Evolutionary conservation across 2,329 filamentous ascomycete species (phyloP).

Genomic region (Plenodomus lindquistii): DNA sequence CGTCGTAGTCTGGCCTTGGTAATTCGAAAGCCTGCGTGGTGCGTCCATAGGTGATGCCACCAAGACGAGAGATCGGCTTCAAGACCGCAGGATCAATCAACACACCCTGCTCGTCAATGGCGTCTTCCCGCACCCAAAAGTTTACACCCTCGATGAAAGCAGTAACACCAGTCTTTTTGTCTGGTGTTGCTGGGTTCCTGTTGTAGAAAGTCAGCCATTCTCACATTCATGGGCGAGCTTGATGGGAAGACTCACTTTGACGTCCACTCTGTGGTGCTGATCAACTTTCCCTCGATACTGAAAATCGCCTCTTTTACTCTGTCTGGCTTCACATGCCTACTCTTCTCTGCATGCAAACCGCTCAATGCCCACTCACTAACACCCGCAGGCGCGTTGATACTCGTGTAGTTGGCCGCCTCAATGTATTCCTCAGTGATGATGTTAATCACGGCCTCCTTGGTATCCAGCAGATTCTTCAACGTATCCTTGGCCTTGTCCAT

Average conservation of each 20-base stretch:
- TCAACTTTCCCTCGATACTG: slow-evolving; percentile 77
- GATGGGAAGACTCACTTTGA: slow-evolving; percentile 48
- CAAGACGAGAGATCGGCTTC: slow-evolving; percentile 75
- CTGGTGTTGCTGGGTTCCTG: slow-evolving; percentile 58
- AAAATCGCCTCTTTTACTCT: slow-evolving; percentile 84
- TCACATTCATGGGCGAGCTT: too few relatives aligned
- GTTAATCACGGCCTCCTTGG: slow-evolving; percentile 76
- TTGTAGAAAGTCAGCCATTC: neutral
- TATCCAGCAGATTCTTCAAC: slow-evolving; percentile 72
- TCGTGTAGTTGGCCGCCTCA: slow-evolving; percentile 84
- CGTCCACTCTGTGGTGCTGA: slow-evolving; percentile 76
- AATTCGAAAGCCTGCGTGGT: slow-evolving; percentile 73
- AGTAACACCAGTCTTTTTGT: slow-evolving; percentile 74
- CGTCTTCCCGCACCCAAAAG: slow-evolving; percentile 91
- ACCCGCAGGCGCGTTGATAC: slow-evolving; percentile 77
- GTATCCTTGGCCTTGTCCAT: slow-evolving; percentile 73
- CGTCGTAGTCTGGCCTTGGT: slow-evolving; percentile 58
- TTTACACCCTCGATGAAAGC: slow-evolving; percentile 79
- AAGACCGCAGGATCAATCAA: slow-evolving; percentile 74
- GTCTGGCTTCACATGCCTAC: slow-evolving; percentile 67
- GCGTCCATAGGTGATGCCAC: slow-evolving; percentile 83
- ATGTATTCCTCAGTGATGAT: slow-evolving; percentile 83
- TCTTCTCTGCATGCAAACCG: slow-evolving; percentile 72
- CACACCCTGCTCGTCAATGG: slow-evolving; percentile 75
- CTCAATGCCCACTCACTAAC: slow-evolving; percentile 78